A percentile compares a stretch with the other conserved stretches of the same genome.
phyloP scores from a whole-genome alignment of 805 yeast genomes.

The Lipomyces oligophaga region DNA sequence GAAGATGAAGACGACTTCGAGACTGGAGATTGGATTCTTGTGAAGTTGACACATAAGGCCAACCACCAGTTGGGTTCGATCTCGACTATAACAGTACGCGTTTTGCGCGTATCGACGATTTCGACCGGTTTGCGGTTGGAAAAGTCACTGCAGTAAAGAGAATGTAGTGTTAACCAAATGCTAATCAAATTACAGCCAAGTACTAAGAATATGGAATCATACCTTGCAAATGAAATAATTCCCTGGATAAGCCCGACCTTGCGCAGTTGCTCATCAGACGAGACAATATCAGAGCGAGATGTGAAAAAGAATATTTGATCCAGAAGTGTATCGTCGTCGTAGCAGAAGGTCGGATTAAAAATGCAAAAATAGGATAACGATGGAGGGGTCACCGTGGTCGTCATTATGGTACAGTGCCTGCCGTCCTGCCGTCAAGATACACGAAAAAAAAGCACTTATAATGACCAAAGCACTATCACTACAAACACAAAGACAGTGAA shows the following conservation, averaged over 20 bases:
- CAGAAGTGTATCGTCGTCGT: slow-evolving; percentile 21
- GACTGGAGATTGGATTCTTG: slow-evolving; percentile 19
- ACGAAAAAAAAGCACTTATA: slow-evolving; percentile 17
- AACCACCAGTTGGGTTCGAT: slow-evolving; percentile 29
- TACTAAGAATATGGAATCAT: not conserved
- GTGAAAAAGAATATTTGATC: slow-evolving; percentile 26
- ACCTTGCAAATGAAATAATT: slow-evolving; percentile 28
- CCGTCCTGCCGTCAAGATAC: slow-evolving; percentile 4
- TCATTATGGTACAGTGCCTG: slow-evolving; percentile 2
- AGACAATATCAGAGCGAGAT: slow-evolving; percentile 19
- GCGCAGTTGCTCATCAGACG: slow-evolving; percentile 25
- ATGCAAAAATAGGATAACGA: slow-evolving; percentile 27
- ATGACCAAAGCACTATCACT: slow-evolving; percentile 8
- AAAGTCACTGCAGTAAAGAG: slow-evolving; percentile 20
- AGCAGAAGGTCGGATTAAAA: slow-evolving; percentile 20
- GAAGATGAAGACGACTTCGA: slow-evolving; percentile 1
- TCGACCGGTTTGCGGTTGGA: slow-evolving; percentile 26
- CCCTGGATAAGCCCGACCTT: slow-evolving; percentile 28
- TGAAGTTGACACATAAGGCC: slow-evolving; percentile 24
- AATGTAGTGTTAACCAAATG: not conserved
- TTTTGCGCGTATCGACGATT: slow-evolving; percentile 26
- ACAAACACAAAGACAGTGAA: too few relatives aligned
- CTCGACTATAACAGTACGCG: slow-evolving; percentile 26
- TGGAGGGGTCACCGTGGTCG: slow-evolving; percentile 25
- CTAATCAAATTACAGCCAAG: not conserved